A percentile compares a stretch with the other conserved stretches of the same genome.
These are phyloP conservation scores for Globisporangium perplexum DNA, from an alignment of 352 stramenopile genomes.

Conservation along the genomic window DNA sequence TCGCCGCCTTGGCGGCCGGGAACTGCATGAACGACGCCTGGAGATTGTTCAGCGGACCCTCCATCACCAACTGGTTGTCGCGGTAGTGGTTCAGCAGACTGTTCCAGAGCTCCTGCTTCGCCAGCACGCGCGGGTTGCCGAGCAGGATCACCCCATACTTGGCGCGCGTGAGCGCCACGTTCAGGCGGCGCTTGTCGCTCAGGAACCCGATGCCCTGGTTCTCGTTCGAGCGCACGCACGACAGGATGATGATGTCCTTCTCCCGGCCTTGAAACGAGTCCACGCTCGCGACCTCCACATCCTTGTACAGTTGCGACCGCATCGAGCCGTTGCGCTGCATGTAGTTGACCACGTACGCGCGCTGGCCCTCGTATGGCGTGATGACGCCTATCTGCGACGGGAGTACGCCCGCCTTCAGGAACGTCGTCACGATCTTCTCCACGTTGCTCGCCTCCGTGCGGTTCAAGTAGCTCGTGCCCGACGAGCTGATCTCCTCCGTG, in stretches of 20 bases:
- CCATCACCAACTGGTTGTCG: constrained; percentile 92
- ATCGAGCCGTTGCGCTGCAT: constrained; percentile 95
- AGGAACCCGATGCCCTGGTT: constrained; percentile 99
- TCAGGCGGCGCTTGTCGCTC: constrained; percentile 96
- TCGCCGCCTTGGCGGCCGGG: constrained; percentile 54
- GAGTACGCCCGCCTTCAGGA: constrained; percentile 92
- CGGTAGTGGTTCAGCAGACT: constrained; percentile 97
- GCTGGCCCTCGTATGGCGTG: constrained; percentile 98
- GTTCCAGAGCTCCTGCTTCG: constrained; percentile 97
- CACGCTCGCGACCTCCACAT: constrained; percentile 98
- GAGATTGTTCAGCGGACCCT: constrained; percentile 96
- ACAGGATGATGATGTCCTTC: constrained; percentile 98
- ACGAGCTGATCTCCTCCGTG: constrained; percentile 97
- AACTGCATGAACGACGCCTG: constrained; percentile 97
- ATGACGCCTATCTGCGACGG: constrained; percentile 94
- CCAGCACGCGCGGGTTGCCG: constrained; percentile 96
- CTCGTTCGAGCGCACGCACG: constrained; percentile 98
- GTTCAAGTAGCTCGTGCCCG: constrained; percentile 98
- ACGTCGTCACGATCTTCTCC: constrained; percentile 97
- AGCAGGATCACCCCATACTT: constrained; percentile 98
- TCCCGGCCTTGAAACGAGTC: constrained; percentile 99
- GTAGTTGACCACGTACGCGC: constrained; percentile 98
- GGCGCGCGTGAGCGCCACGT: constrained; percentile 98
- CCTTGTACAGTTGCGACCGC: constrained; percentile 93
- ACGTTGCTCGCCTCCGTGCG: constrained; percentile 97